Conservation (phyloP, 495 filamentous ascomycete genomes). For the Penicillium dipodomyicola region DNA sequence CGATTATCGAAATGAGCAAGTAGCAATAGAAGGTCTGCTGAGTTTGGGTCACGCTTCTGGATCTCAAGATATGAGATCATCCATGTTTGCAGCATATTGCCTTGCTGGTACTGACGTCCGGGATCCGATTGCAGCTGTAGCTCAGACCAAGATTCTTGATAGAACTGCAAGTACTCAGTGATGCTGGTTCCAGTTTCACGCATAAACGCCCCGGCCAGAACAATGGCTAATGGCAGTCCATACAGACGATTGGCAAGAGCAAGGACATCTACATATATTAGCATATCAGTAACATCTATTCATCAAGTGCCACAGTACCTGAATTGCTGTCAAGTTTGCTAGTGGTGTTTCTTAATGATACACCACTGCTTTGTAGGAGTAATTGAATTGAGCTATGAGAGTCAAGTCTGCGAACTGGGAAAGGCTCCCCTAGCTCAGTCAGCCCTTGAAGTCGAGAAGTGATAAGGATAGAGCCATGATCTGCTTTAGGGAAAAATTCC, state of each 20-base stretch:
- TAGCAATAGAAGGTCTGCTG: constrained; percentile 41
- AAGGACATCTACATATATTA: constrained; percentile 24
- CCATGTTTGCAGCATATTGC: constrained; percentile 47
- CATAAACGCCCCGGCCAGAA: constrained; percentile 43
- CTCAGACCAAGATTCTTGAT: constrained; percentile 40
- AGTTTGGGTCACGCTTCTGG: constrained; percentile 28
- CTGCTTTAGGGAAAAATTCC: constrained; percentile 30
- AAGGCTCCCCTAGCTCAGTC: no score
- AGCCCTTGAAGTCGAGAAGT: no score
- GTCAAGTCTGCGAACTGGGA: no score
- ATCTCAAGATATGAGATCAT: constrained; percentile 43
- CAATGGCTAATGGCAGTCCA: constrained; percentile 44
- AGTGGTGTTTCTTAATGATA: no score
- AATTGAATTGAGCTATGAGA: no score
- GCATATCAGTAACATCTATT: background rate
- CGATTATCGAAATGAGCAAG: constrained; percentile 51
- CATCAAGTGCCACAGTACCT: no score
- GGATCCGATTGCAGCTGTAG: constrained; percentile 31
- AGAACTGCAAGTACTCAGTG: constrained; percentile 39
- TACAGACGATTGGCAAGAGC: constrained; percentile 30
- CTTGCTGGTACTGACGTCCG: constrained; percentile 34
- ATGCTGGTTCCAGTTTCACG: constrained; percentile 33
- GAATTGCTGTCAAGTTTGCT: no score
- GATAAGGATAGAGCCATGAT: no score
- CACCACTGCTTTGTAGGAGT: no score